Conservation (phyloP, 75 land plant species). For the Pinus albicaulis region DNA sequence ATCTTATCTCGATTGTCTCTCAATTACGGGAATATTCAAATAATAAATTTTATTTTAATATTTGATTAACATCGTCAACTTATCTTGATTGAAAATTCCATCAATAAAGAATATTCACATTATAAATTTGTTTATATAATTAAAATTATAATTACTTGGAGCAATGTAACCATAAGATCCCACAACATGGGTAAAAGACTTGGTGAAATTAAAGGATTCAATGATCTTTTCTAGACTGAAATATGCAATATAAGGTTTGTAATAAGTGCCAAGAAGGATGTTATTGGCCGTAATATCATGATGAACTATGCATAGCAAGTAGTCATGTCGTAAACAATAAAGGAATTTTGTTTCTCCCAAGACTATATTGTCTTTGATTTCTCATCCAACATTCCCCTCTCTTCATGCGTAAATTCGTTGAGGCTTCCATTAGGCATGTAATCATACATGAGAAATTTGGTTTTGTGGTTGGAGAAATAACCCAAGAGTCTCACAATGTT, state of each 20-base stretch:
- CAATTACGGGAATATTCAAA: no score
- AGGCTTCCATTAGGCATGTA: constrained; percentile 39
- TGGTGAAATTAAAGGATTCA: not conserved
- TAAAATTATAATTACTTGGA: constrained; percentile 14
- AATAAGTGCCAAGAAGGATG: constrained; percentile 23
- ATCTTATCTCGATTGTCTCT: no score
- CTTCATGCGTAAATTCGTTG: constrained; percentile 22
- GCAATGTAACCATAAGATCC: constrained; percentile 48
- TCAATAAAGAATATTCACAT: no score
- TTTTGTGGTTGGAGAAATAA: constrained; percentile 26
- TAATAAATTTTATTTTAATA: no score
- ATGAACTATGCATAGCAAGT: constrained; percentile 27
- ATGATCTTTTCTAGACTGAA: constrained; percentile 31
- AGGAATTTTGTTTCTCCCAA: constrained; percentile 40
- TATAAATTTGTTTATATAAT: no score
- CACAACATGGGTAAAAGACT: constrained; percentile 7
- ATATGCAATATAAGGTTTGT: constrained; percentile 37
- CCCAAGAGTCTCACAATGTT: constrained; percentile 44
- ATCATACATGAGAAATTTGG: constrained; percentile 31
- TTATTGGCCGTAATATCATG: constrained; percentile 41
- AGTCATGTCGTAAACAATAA: constrained; percentile 38
- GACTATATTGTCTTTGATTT: constrained; percentile 29
- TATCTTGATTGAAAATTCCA: no score
- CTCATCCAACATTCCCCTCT: constrained; percentile 27
- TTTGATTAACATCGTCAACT: no score